A percentile compares a stretch with the other conserved stretches of the same genome.
These are phyloP conservation scores for Omphalotus guepiniiformis DNA, from an alignment of 768 basidiomycete genomes.

Conservation along the genomic window DNA sequence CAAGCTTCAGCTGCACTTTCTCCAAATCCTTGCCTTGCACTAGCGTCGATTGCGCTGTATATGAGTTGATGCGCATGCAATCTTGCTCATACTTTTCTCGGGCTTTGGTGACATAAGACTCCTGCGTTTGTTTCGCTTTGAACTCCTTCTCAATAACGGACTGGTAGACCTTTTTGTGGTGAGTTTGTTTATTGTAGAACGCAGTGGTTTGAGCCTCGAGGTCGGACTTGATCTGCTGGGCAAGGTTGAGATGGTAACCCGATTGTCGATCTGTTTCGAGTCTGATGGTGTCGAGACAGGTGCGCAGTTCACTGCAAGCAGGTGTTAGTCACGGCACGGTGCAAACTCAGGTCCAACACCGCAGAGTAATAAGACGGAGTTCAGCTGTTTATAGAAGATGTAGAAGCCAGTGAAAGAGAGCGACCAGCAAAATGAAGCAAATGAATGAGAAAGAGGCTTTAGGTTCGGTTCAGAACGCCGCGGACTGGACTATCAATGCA, in stretches of 20 bases:
- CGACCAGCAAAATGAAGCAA: no score
- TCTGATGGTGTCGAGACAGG: constrained; percentile 74
- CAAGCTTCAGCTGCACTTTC: constrained; percentile 81
- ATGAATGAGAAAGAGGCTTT: no score
- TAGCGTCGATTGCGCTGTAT: constrained; percentile 85
- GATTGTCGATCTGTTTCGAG: constrained; percentile 84
- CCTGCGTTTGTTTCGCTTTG: constrained; percentile 85
- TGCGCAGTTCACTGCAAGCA: constrained; percentile 76
- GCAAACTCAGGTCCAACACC: neutral
- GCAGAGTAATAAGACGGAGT: neutral
- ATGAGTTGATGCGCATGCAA: constrained; percentile 89
- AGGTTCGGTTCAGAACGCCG: no score
- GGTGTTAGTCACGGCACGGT: no score
- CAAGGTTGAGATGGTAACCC: constrained; percentile 64
- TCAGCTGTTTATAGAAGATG: no score
- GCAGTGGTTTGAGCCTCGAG: constrained; percentile 62
- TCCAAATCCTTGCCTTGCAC: constrained; percentile 94
- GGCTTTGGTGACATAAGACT: constrained; percentile 81
- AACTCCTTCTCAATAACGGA: constrained; percentile 82
- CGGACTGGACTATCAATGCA: no score
- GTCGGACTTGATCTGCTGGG: constrained; percentile 69
- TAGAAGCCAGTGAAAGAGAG: no score
- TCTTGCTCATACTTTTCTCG: constrained; percentile 92
- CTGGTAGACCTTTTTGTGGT: constrained; percentile 73
- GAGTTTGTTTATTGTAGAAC: constrained; percentile 61